Base-by-base conservation (phyloP, 805 yeast genomes). In the Wickerhamiella siamensis region DNA sequence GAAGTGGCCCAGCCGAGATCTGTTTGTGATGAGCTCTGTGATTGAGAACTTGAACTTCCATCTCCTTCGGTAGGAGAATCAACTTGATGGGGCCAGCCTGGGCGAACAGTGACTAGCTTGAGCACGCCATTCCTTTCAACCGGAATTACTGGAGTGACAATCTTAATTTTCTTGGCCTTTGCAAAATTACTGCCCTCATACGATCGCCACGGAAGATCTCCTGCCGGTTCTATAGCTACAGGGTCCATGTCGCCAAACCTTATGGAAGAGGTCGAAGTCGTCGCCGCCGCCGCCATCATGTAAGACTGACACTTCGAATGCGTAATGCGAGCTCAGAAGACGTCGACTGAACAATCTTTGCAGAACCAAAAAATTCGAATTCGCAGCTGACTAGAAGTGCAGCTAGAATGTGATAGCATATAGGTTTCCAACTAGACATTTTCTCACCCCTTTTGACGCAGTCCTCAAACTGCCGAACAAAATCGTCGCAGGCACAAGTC, bases 361-460 rank as follows among this genome's bases (percentile, higher is more conserved):
- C 31, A 4, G 4, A 5, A 15, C 9, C 15, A 29, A 36, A 24
- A 16, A 36, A 36, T 8, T n/a, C 17, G 17, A 22, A 36, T n/a
- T 24, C 10, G 2, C 31, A n/a, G 16, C 38, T 33, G 4, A 42
- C 31, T 1, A 52, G 31, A 37, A 42, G 41, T 2, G 47, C 48
- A 1, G 56, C 56, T 31, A 52, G 36, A 3, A 52, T 14, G 20
- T 52, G 56, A 20, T 31, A 22, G 39, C 56, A 52, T 1, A 33
- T 42, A 5, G 43, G 42, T 18, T 42, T 33, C 52, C 45, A n/a
- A n/a, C 4, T 17, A 9, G 3, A 31, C 15, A 6, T 17, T n/a
- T 9, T n/a, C 12, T 3, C 1, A 3, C 9, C 12, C 18, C 9
- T 27, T 19, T 17, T 10, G 15, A 19, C 20, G 31, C 35, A 33